These are phyloP conservation scores for Phytopythium chamaehyphon DNA, from an alignment of 352 stramenopile species.

Conservation along the genomic window DNA sequence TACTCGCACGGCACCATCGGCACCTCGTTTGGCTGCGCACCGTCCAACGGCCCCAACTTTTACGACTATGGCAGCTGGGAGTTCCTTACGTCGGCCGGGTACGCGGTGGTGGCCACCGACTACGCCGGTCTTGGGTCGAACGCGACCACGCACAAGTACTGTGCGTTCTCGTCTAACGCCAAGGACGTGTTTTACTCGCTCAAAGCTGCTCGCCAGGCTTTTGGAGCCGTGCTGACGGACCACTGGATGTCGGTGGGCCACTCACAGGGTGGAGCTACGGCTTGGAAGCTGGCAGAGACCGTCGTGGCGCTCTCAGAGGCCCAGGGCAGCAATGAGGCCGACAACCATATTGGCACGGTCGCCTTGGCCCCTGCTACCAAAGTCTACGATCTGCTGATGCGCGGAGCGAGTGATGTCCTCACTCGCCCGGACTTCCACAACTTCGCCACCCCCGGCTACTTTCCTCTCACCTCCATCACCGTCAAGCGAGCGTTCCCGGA, in stretches of 20 bases:
- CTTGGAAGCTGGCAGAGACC: conserved; percentile 8
- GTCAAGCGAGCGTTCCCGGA: conserved; percentile 3
- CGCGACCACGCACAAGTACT: conserved; percentile 9
- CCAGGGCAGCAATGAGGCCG: conserved; percentile 1
- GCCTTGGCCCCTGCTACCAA: conserved; percentile 1
- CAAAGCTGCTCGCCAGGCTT: conserved; percentile 5
- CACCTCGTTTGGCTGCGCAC: conserved; percentile 2
- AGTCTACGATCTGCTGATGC: conserved; percentile 2
- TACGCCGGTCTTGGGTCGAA: conserved; percentile 10
- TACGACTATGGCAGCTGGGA: conserved; percentile 12
- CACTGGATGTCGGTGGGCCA: conserved; percentile 9
- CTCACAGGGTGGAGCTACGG: conserved; percentile 7
- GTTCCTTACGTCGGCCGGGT: conserved; percentile 7
- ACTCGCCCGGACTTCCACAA: conserved; percentile 4
- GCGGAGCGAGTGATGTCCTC: neutral
- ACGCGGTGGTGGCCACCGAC: conserved; percentile 10
- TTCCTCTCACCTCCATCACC: conserved; percentile 1
- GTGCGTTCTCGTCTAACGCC: conserved; percentile 4
- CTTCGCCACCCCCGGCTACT: neutral
- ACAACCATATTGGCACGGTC: conserved; percentile 10
- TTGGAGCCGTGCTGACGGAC: neutral
- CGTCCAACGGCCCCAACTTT: conserved; percentile 6
- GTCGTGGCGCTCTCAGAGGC: neutral
- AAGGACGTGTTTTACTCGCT: conserved; percentile 13
- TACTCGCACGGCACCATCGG: conserved; percentile 9